phyloP scores from a whole-genome alignment of 306 rosid genomes.

The Sphenostylis stenocarpa region DNA sequence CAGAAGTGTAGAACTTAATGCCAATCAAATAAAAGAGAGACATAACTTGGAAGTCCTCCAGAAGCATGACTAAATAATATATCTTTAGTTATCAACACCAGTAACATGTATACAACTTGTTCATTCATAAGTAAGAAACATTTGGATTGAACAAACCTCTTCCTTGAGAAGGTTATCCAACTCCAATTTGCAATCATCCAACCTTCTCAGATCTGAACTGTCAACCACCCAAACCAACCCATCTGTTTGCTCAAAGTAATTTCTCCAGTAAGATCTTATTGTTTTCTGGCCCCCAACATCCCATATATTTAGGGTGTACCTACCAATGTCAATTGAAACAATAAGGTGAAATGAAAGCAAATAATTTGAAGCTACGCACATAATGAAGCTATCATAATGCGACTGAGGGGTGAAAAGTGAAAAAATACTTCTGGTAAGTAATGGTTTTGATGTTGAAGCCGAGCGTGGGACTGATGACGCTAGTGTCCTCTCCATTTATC shows the following conservation, averaged over 20 bases:
- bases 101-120: background rate
- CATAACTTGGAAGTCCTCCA: background rate
- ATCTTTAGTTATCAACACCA: background rate
- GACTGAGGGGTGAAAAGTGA: background rate
- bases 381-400: background rate
- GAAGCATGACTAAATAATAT: background rate
- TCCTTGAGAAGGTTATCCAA: conserved; percentile 87
- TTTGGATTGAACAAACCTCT: conserved; percentile 54
- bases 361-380: background rate
- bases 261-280: conserved; percentile 90
- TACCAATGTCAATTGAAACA: conserved; percentile 22
- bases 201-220: conserved; percentile 82
- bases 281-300: conserved; percentile 96
- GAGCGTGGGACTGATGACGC: conserved; percentile 91
- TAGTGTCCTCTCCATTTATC: conserved; percentile 93
- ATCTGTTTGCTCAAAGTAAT: conserved; percentile 93
- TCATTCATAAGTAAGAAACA: background rate
- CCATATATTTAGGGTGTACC: conserved; percentile 79
- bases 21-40: background rate
- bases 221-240: conserved; percentile 95
- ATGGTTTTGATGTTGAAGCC: conserved; percentile 98
- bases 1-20: background rate
- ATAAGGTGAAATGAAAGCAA: background rate
- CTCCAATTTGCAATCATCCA: conserved; percentile 89
- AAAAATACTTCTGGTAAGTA: conserved; percentile 62